These are phyloP conservation scores for Botryotinia narcissicola DNA, from an alignment of 2,329 filamentous ascomycete genomes.

Conservation along the genomic window DNA sequence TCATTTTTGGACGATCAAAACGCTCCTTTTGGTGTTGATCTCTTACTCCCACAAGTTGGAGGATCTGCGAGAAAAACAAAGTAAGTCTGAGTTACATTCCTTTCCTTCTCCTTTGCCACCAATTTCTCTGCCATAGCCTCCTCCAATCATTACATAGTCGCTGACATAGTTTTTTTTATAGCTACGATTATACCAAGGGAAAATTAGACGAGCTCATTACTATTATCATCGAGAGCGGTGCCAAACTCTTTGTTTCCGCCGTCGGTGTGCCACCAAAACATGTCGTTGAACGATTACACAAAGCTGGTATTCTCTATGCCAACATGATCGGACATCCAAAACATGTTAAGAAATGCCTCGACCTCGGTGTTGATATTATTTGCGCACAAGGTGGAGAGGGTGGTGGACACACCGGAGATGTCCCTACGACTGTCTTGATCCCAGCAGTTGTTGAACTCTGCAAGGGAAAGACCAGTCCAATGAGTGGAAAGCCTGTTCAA, in stretches of 20 bases:
- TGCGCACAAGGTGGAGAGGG: slow-evolving; percentile 98
- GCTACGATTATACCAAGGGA: slow-evolving; percentile 99
- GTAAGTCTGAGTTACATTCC: slow-evolving; percentile 49
- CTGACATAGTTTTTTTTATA: slow-evolving; percentile 42
- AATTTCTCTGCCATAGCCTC: background rate
- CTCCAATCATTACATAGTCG: slow-evolving; percentile 26
- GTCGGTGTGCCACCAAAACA: slow-evolving; percentile 88
- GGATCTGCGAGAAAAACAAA: slow-evolving; percentile 95
- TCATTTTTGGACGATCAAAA: slow-evolving; percentile 83
- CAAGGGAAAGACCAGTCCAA: slow-evolving; percentile 76
- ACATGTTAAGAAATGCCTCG: slow-evolving; percentile 95
- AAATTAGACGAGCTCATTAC: slow-evolving; percentile 89
- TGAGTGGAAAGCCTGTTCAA: slow-evolving; percentile 85
- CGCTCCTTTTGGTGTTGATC: slow-evolving; percentile 90
- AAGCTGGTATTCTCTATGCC: slow-evolving; percentile 89
- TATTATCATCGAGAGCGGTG: slow-evolving; percentile 88
- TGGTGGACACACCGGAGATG: slow-evolving; percentile 92
- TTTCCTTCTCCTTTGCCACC: slow-evolving; percentile 18
- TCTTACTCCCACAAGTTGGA: slow-evolving; percentile 91
- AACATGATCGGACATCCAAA: slow-evolving; percentile 99
- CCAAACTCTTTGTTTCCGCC: slow-evolving; percentile 92
- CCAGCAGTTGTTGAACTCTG: slow-evolving; percentile 83
- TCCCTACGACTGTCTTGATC: slow-evolving; percentile 85
- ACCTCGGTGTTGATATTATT: slow-evolving; percentile 90
- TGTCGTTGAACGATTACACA: slow-evolving; percentile 88